Conservation (phyloP, 176 grass and related monocot species). For the Thinopyrum elongatum region DNA sequence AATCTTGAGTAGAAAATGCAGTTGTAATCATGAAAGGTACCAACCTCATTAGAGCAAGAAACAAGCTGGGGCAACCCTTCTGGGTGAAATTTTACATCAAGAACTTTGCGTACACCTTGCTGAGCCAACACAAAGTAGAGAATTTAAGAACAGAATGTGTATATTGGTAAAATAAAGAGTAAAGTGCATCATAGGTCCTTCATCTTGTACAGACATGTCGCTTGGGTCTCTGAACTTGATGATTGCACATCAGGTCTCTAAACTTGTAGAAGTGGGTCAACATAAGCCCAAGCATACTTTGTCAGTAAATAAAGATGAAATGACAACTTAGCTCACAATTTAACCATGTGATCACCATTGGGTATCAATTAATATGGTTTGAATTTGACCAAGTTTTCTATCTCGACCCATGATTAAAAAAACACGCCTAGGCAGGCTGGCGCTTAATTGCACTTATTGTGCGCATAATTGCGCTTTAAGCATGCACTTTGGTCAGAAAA, state of each 20-base stretch:
- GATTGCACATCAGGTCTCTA: background rate
- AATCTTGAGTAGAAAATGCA: constrained; percentile 13
- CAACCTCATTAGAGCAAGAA: constrained; percentile 91
- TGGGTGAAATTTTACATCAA: constrained; percentile 96
- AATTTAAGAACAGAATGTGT: constrained; percentile 16
- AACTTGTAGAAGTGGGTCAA: background rate
- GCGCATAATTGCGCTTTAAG: too few relatives aligned
- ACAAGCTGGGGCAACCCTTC: constrained; percentile 96
- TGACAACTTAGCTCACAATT: background rate
- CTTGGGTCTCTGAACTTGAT: background rate
- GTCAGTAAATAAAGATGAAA: background rate
- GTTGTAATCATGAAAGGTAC: constrained; percentile 19
- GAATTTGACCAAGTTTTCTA: background rate
- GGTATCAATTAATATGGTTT: constrained; percentile 3
- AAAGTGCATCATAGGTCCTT: background rate
- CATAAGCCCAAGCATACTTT: constrained; percentile 11
- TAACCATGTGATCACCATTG: background rate
- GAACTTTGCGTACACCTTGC: constrained; percentile 93
- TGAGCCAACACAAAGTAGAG: constrained; percentile 37
- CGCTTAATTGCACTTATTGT: too few relatives aligned
- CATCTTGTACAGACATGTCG: background rate
- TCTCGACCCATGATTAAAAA: background rate
- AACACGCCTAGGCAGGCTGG: too few relatives aligned
- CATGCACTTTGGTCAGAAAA: too few relatives aligned
- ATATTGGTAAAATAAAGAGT: constrained; percentile 19